These are phyloP conservation scores for Biscogniauxia mediterranea DNA, from an alignment of 2,329 filamentous ascomycete genomes.

Conservation along the genomic window DNA sequence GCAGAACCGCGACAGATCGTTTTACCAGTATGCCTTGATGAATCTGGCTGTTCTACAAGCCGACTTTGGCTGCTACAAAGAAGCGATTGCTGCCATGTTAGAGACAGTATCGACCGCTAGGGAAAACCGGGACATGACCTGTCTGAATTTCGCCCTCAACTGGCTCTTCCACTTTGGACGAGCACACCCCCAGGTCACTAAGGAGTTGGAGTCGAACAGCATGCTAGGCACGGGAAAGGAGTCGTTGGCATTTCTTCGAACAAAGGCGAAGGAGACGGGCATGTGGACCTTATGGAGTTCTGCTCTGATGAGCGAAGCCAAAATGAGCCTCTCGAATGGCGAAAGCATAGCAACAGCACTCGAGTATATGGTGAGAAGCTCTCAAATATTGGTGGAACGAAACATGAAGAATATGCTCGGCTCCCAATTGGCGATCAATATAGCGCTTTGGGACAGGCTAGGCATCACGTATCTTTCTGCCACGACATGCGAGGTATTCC, in stretches of 20 bases:
- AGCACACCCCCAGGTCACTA: conserved; percentile 74
- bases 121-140: conserved; percentile 88
- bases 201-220: conserved; percentile 66
- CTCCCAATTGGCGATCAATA: conserved; percentile 68
- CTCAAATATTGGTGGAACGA: conserved; percentile 76
- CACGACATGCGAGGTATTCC: conserved; percentile 69
- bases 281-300: conserved; percentile 85
- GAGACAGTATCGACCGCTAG: conserved; percentile 93
- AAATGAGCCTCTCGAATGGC: conserved; percentile 71
- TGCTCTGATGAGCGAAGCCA: conserved; percentile 81
- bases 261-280: conserved; percentile 80
- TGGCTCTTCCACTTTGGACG: conserved; percentile 97
- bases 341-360: conserved; percentile 62
- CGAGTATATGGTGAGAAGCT: conserved; percentile 78
- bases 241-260: conserved; percentile 77
- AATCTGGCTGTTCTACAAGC: conserved; percentile 92
- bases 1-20: conserved; percentile 76
- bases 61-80: conserved; percentile 87
- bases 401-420: conserved; percentile 72
- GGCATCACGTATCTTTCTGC: conserved; percentile 58
- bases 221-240: conserved; percentile 79
- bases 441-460: conserved; percentile 73
- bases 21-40: conserved; percentile 92
- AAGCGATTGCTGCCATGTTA: conserved; percentile 91
- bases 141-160: conserved; percentile 90